Evolutionary conservation across 495 filamentous ascomycete genomes (phyloP), one percentile per base, ranked within the genome.

Genomic region (Schizothecium vesticola): DNA sequence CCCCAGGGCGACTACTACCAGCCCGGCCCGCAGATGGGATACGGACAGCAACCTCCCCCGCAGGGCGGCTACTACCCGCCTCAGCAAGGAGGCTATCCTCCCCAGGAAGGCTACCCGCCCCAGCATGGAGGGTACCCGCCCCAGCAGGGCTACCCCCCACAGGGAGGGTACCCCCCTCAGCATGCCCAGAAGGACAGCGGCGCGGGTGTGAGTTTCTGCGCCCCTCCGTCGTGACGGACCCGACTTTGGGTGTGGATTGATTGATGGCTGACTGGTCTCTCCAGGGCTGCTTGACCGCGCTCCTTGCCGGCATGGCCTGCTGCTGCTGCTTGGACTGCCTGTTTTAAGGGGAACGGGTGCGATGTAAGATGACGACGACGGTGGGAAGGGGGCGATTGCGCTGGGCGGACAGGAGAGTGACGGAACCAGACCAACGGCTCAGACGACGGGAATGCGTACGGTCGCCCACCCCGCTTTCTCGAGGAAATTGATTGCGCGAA

Each of bases 261-360:
- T 60, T 51, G 51, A 23, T 60, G 21, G 8, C 23, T 65, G 51
- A 55, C 36, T 19, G 36, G n/a, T 26, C 16, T 33, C 55, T 23
- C 22, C 13, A 77, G 75, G 67, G 78, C 16, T 77, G 80, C 36
- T 33, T 82, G 12, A 76, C 76, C 28, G 76, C 76, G 0, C 67
- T 82, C 57, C 58, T 82, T 1, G 81, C 78, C 0, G 70, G 72
- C 61, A 67, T 83, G 63, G 82, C 82, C 1, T 82, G 81, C 73
- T 84, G 82, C 67, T 84, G 82, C 75, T 84, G 82, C 68, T 68
- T 84, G 64, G 82, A 84, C 25, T 75, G 77, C 22, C 61, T 84
- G 36, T 83, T 83, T 64, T 84, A 81, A 74, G 58, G 21, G 29
- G 36, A 23, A 60, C 57, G 26, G 5, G 12, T 0, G 11, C 11